Evolutionary conservation across 192 early-diverging fungal genomes (phyloP), one percentile per base, ranked within the genome.

Genomic region (Backusella australiensis): DNA sequence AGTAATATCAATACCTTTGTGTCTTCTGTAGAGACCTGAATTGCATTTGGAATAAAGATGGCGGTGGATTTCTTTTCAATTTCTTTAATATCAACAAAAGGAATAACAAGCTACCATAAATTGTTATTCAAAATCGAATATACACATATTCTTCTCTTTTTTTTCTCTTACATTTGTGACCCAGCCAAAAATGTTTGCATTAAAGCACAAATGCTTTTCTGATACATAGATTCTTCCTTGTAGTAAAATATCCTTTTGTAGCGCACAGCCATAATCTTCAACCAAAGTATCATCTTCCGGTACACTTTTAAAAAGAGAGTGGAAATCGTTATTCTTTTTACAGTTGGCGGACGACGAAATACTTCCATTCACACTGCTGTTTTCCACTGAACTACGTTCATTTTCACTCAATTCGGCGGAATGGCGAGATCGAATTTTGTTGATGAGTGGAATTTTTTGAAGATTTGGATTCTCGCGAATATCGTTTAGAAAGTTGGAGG

Each of bases 151-250:
- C 14, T 73, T 41, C 17, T 32, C 78, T 21, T 26, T 21, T 3
- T 1, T 5, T 70, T 1, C 38, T 67, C 78, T 74, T 84, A 84
- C 86, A 66, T 83, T 91, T 17, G 92, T 93, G 5, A 91, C 90
- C 89, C 93, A 94, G 44, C 94, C 94, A 83, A 96, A 93, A 74
- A 96, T 93, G 67, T 93, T 93, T 63, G 91, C 88, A 81, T 93
- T 88, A 75, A 96, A 96, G 80, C 90, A 92, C 42, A 94, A 78
- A 80, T 90, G 85, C 75, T 88, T 89, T 71, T 93, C 87, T 7
- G 94, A 94, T 77, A 93, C 77, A 77, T 93, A 95, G 56, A 96
- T 76, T n/a, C 90, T 84, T 15, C 94, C 94, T 42, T 96, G 94
- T 32, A 91, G 88, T 9, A 96, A 83, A 35, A 96, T 94, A 56